Base-by-base conservation (phyloP, 305 asterid genomes). In the Stenogyne calaminthoides region DNA sequence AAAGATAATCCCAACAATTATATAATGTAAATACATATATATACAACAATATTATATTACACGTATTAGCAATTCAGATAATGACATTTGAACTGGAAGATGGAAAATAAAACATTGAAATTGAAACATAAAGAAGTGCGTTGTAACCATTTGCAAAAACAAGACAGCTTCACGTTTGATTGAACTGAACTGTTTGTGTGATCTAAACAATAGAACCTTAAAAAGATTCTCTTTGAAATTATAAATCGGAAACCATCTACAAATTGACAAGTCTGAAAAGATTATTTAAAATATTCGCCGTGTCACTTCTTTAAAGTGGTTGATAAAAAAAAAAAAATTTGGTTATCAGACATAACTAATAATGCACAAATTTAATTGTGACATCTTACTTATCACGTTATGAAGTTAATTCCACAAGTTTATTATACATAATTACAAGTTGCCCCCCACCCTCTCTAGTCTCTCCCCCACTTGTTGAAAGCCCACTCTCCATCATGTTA, bases 281-380 rank as follows among this genome's bases (percentile, higher is more conserved):
- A 10, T 34, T 3, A 63, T 9, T 8, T 10, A 64, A 19, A 11
- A 9, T 25, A 37, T 3, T 18, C 9, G 32, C 14, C 11, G 7
- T 20, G 70, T 10, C 70, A 57, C 69, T 65, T 20, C 66, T 19
- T 16, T 11, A 6, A 47, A 47, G 36, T 6, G 57, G 57, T 44
- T 40, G 67, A 69, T 37, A 7, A 57, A 25, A 22, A 7, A 57
- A 25, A 22, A 51, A 44, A 25, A 1, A 11, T 14, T 39, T 77
- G 9, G 75, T 77, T 67, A 49, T 55, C 25, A 52, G 29, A 25
- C 66, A 67, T 54, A 44, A 34, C 69, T 9, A 63, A 70, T 29
- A 70, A 64, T 51, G 4, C n/a, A 55, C 9, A 72, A 39, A 66
- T 20, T 59, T 49, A 46, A 2, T 49, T 18, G 39, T 47, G 44